Evolutionary conservation across 768 basidiomycete species (phyloP), one percentile per base, ranked within the genome.

Genomic region (Pholiota molesta): DNA sequence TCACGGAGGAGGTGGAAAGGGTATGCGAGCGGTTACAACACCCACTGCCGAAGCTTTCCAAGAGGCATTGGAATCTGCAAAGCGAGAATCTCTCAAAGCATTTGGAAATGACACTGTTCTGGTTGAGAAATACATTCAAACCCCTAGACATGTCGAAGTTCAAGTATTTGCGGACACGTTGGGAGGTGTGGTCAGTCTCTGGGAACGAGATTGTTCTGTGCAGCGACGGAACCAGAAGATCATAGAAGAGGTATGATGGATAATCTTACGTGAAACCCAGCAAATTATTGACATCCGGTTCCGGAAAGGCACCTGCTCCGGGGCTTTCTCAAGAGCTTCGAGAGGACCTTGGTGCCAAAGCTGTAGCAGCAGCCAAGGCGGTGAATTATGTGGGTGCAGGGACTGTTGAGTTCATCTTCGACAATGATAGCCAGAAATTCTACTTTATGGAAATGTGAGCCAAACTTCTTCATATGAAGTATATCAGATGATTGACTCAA

Each of bases 341-440:
- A 31, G 86, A 85, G 31, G 90, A 95, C 66, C 76, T 98, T 62
- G 88, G 93, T 53, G 83, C 83, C 37, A 97, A 95, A 74, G 95
- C 96, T 2, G 84, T 96, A 23, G 93, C 92, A 52, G 95, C 96
- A n/a, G 95, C 95, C 5, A 87, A 83, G 71, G 95, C 96, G 3
- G 95, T 98, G 52, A 83, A 89, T 62, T 98, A 98, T 69, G 88
- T 93, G 33, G 94, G 94, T 33, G 94, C 94, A 10, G 94, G 94
- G 4, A 95, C 94, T 0, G 92, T 96, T n/a, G 95, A 98, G 72
- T 97, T 98, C 68, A 97, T 98, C 65, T 94, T 97, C 65, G 95
- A 98, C 72, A 95, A 94, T 64, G 90, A 95, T 71, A 92, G 91
- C 8, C 76, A 85, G 59, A 81, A 86, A 62, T 97, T 97, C 73